A percentile compares a stretch with the other conserved stretches of the same genome.
These are phyloP conservation scores for Cutaneotrichosporon mucoides DNA, from an alignment of 1,284 basidiomycete genomes.

Conservation along the genomic window DNA sequence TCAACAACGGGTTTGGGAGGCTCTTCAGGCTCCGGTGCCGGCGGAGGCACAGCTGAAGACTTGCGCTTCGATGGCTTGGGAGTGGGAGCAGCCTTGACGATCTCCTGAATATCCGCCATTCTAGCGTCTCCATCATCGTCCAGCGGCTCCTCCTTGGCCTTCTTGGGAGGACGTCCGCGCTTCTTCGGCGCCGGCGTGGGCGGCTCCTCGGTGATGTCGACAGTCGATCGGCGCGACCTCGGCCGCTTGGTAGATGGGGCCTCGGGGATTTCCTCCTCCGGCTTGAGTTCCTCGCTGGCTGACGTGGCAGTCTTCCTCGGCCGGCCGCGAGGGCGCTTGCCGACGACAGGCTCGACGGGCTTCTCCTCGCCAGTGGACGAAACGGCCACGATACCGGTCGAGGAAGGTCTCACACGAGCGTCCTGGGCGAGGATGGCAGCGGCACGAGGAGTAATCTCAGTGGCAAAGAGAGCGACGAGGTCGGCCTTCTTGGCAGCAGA, in stretches of 20 bases:
- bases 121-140: too few relatives aligned
- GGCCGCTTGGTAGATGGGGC: constrained; percentile 19
- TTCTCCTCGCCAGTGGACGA: constrained; percentile 24
- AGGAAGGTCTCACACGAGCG: constrained; percentile 36
- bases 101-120: not conserved
- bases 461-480: constrained; percentile 73
- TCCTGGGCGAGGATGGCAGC: constrained; percentile 48
- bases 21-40: not conserved
- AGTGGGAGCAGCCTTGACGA: not conserved
- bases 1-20: constrained; percentile 3
- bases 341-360: constrained; percentile 10
- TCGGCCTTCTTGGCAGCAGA: constrained; percentile 79
- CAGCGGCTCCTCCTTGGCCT: constrained; percentile 6
- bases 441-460: constrained; percentile 64
- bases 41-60: not conserved
- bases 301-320: constrained; percentile 15
- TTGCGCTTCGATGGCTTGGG: not conserved
- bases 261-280: constrained; percentile 9
- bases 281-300: constrained; percentile 9
- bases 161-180: constrained; percentile 6
- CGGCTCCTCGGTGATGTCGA: constrained; percentile 1
- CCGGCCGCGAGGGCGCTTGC: constrained; percentile 25
- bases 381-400: constrained; percentile 42
- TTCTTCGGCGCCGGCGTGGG: constrained; percentile 8
- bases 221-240: constrained; percentile 3